Percentiles rank a stretch among this genome's conserved stretches.
Evolutionary conservation across 73 alveolate genomes (phyloP).

Genomic region (Stentor coeruleus): DNA sequence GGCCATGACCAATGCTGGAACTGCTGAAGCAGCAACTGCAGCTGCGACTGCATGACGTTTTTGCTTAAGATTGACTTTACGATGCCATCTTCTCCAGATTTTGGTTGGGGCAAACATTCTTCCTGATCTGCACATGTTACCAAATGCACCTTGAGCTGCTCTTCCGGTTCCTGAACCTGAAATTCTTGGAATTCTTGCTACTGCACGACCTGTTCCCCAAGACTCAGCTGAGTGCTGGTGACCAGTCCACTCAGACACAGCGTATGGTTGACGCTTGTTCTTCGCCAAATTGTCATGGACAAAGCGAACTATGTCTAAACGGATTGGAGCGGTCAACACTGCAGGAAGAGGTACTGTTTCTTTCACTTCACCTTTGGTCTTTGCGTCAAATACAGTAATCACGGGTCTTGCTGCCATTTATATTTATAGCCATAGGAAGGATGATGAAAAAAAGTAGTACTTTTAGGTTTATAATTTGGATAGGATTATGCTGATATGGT

Average conservation of each 20-base stretch:
- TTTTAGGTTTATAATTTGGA: too few species aligned
- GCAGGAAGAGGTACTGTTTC: slow-evolving; percentile 87
- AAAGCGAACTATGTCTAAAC: slow-evolving; percentile 94
- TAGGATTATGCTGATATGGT: too few species aligned
- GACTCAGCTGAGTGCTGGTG: slow-evolving; percentile 98
- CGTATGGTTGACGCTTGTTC: slow-evolving; percentile 98
- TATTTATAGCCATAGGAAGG: neutral
- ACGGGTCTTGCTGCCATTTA: slow-evolving; percentile 84
- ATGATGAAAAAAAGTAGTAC: too few species aligned
- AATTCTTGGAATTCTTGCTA: slow-evolving; percentile 99
- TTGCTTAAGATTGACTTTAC: slow-evolving; percentile 94
- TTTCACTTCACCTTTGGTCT: slow-evolving; percentile 57
- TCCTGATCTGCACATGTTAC: slow-evolving; percentile 98
- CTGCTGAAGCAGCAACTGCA: slow-evolving; percentile 98
- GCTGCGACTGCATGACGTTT: slow-evolving; percentile 99
- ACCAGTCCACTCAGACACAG: slow-evolving; percentile 85
- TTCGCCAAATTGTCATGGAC: slow-evolving; percentile 92
- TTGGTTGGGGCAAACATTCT: slow-evolving; percentile 98
- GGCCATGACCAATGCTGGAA: slow-evolving; percentile 96
- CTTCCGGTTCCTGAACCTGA: slow-evolving; percentile 99
- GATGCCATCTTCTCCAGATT: slow-evolving; percentile 99
- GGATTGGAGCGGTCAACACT: slow-evolving; percentile 96
- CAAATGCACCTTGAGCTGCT: slow-evolving; percentile 99
- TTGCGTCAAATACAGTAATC: slow-evolving; percentile 63
- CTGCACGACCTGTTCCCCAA: slow-evolving; percentile 99